A percentile compares a stretch with the other conserved stretches of the same genome.
Conservation (phyloP, 768 basidiomycete species). For the Leucocoprinus leucothites region DNA sequence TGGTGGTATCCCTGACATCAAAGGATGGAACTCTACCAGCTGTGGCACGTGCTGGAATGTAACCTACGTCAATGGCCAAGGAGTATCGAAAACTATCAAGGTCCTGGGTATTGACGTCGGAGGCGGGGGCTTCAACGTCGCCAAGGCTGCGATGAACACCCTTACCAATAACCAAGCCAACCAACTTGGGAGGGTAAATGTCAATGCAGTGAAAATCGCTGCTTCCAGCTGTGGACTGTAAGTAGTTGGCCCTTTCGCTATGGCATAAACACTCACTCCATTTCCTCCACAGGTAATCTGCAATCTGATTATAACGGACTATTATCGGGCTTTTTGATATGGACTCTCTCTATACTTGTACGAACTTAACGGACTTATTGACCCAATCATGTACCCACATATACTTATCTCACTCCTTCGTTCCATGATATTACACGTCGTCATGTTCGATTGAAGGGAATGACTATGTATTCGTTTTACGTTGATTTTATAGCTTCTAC, state of each 20-base stretch:
- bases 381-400: neutral
- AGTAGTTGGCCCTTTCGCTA: neutral
- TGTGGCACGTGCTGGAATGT: slow-evolving; percentile 67
- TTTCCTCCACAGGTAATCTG: no score
- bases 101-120: slow-evolving; percentile 54
- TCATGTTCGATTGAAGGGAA: no score
- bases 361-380: no score
- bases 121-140: slow-evolving; percentile 42
- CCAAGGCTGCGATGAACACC: slow-evolving; percentile 49
- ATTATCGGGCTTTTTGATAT: neutral
- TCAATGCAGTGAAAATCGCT: no score
- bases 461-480: no score
- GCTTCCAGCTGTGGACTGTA: slow-evolving; percentile 49
- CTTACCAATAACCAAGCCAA: slow-evolving; percentile 47
- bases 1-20: slow-evolving; percentile 50
- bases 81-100: slow-evolving; percentile 35
- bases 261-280: no score
- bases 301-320: neutral
- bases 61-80: no score
- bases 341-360: no score
- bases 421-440: no score
- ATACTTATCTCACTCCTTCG: no score
- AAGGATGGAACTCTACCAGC: slow-evolving; percentile 44
- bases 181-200: no score
- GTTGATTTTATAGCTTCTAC: neutral